Percentiles rank a stretch among this genome's conserved stretches.
Evolutionary conservation across 2,329 filamentous ascomycete genomes (phyloP).

Genomic region (Beauveria brongniartii): DNA sequence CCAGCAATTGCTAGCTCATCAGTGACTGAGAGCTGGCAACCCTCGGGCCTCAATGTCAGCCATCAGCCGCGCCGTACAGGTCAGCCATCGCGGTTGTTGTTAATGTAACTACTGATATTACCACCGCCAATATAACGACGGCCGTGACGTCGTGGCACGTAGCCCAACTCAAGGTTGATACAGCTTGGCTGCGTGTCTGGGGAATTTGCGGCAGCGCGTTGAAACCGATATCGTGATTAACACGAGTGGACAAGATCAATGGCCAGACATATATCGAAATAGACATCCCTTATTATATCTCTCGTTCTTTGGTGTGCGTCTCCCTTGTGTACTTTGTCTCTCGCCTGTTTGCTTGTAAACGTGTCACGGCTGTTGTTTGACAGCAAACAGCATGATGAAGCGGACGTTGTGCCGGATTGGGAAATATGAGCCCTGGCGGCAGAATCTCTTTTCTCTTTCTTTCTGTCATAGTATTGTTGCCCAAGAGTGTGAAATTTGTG

Average conservation of each 20-base stretch:
- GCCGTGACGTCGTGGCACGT: too few species aligned
- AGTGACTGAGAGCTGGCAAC: neutral
- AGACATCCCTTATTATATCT: too few species aligned
- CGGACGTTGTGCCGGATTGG: neutral
- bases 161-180: too few species aligned
- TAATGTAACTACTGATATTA: neutral
- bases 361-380: neutral
- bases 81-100: neutral
- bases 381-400: neutral
- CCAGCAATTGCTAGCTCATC: neutral
- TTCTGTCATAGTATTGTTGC: neutral
- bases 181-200: too few species aligned
- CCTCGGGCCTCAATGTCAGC: too few species aligned
- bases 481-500: too few species aligned
- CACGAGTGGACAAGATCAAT: too few species aligned
- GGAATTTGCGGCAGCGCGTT: too few species aligned
- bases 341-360: neutral
- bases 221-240: too few species aligned
- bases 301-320: neutral
- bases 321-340: neutral
- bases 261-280: too few species aligned
- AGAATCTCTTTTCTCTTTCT: neutral
- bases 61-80: neutral
- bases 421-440: neutral
- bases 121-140: too few species aligned